These are phyloP conservation scores for Przewalskia tangutica DNA, from an alignment of 257 asterid genomes.

Conservation along the genomic window DNA sequence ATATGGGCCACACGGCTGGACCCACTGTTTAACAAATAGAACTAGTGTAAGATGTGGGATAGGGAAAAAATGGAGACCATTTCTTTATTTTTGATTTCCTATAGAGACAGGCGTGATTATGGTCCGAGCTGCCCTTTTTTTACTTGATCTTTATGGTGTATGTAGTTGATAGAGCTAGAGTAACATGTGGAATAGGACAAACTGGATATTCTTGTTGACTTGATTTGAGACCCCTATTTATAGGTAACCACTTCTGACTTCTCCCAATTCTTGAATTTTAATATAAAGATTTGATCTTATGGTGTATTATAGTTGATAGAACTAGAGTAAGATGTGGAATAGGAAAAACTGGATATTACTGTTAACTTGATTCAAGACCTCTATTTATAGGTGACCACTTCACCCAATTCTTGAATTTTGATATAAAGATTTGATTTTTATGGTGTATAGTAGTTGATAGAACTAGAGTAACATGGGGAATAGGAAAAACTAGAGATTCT, in stretches of 20 bases:
- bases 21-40: too few relatives aligned
- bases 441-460: neutral
- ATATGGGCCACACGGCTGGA: too few relatives aligned
- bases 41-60: too few relatives aligned
- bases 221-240: constrained; percentile 87
- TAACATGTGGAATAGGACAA: too few relatives aligned
- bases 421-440: neutral
- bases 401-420: neutral
- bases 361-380: constrained; percentile 62
- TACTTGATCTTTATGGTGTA: neutral
- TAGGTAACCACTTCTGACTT: constrained; percentile 24
- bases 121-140: too few relatives aligned
- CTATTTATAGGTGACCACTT: constrained; percentile 54
- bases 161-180: neutral
- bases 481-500: neutral
- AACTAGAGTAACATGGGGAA: neutral
- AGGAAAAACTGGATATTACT: neutral
- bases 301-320: neutral
- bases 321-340: neutral
- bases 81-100: too few relatives aligned
- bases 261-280: neutral
- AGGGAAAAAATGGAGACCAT: too few relatives aligned
- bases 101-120: too few relatives aligned
- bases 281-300: neutral
- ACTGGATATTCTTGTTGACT: neutral